These are phyloP conservation scores for Fusarium sp. DNA, from an alignment of 2,329 filamentous ascomycete species.

Conservation along the genomic window DNA sequence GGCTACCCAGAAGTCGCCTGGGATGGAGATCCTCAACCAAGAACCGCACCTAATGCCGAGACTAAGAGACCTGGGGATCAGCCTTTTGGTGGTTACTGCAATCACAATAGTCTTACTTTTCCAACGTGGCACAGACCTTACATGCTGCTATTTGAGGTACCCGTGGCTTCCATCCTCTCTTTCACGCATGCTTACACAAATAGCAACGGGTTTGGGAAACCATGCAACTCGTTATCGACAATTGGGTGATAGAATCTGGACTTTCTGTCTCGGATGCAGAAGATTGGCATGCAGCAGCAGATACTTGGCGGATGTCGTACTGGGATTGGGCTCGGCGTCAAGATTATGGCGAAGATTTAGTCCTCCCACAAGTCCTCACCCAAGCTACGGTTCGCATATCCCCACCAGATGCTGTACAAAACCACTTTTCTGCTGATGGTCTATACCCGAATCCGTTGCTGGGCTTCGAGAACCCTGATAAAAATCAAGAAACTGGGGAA, in stretches of 20 bases:
- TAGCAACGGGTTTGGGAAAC: constrained; percentile 20
- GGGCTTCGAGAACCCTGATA: not conserved
- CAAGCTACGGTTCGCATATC: not conserved
- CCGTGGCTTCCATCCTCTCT: not conserved
- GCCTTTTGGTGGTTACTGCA: constrained; percentile 23
- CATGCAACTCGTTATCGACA: fast-evolving
- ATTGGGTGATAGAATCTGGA: not conserved
- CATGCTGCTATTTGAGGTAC: constrained; percentile 29
- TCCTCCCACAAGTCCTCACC: not conserved
- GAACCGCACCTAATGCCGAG: not conserved
- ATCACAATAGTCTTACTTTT: constrained; percentile 25
- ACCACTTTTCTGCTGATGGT: not conserved
- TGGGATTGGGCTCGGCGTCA: constrained; percentile 3
- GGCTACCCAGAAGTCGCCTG: constrained; percentile 20
- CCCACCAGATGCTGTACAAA: fast-evolving
- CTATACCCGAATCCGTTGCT: not conserved
- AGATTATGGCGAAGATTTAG: not conserved
- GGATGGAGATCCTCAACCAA: constrained; percentile 4
- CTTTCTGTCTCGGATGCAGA: not conserved
- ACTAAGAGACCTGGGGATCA: not conserved
- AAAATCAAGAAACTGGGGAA: not conserved
- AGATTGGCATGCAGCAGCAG: not conserved
- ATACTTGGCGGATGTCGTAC: not conserved
- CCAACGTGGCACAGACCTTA: constrained; percentile 28
- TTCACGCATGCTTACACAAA: not conserved